phyloP scores from a whole-genome alignment of 2,329 filamentous ascomycete genomes.

The Aureobasidium sp. region DNA sequence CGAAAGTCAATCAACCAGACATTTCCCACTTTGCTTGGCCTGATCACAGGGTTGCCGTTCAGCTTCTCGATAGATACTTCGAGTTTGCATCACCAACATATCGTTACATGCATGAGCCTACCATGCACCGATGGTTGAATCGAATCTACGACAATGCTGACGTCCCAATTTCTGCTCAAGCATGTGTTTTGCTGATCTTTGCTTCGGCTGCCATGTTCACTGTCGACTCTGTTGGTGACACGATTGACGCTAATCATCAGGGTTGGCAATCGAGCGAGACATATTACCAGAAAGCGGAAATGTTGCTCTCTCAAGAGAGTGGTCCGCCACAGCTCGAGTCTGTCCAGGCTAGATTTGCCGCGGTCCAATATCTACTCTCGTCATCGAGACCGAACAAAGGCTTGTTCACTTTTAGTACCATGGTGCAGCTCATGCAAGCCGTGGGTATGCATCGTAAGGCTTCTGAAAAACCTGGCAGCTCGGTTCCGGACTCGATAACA shows the following conservation, averaged over 20 bases:
- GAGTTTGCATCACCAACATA: constrained; percentile 39
- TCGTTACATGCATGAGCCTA: constrained; percentile 40
- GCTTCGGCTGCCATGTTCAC: constrained; percentile 38
- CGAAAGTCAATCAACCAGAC: constrained; percentile 41
- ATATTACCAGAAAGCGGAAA: constrained; percentile 23
- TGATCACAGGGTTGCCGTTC: constrained; percentile 24
- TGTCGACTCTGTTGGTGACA: constrained; percentile 17
- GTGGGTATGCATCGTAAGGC: constrained; percentile 31
- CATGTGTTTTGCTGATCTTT: constrained; percentile 47
- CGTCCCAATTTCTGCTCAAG: constrained; percentile 39
- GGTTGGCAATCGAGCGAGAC: constrained; percentile 24
- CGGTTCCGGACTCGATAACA: constrained; percentile 20
- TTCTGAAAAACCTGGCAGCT: constrained; percentile 7
- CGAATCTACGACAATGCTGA: constrained; percentile 40
- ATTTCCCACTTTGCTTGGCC: constrained; percentile 39
- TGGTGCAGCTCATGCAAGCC: constrained; percentile 31
- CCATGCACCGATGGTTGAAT: constrained; percentile 37
- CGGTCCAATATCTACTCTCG: constrained; percentile 35
- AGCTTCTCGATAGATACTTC: constrained; percentile 36
- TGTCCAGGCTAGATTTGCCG: constrained; percentile 36
- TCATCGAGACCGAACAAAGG: constrained; percentile 32
- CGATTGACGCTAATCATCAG: constrained; percentile 17
- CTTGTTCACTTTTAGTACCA: constrained; percentile 34
- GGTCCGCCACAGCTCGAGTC: constrained; percentile 27
- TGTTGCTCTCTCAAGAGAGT: constrained; percentile 21